phyloP scores from a whole-genome alignment of 148 eudicot species.

The Nyssa sinensis region DNA sequence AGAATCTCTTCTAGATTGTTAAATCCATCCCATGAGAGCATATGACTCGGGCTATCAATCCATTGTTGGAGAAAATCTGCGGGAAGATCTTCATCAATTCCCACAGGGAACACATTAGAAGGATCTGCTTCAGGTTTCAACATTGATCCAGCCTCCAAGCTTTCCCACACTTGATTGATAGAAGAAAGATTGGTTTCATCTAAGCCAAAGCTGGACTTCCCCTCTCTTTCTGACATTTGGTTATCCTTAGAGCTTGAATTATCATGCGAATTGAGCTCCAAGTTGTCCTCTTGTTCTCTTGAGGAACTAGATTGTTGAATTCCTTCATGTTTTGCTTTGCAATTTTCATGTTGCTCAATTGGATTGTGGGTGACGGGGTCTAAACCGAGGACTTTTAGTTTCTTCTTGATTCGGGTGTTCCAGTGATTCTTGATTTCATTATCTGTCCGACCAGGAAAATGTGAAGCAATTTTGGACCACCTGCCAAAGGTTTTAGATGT shows the following conservation, averaged over 20 bases:
- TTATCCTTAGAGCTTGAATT: not conserved
- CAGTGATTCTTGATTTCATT: slow-evolving; percentile 53
- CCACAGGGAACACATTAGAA: slow-evolving; percentile 2
- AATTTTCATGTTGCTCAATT: slow-evolving; percentile 7
- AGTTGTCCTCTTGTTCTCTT: not conserved
- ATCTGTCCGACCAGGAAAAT: slow-evolving; percentile 51
- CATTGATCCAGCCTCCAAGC: not conserved
- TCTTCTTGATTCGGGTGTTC: slow-evolving; percentile 54
- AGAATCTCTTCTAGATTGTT: slow-evolving; percentile 11
- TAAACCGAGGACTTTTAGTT: slow-evolving; percentile 30
- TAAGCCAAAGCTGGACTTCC: not conserved
- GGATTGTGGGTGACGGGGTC: slow-evolving; percentile 43
- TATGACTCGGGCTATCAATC: slow-evolving; percentile 11
- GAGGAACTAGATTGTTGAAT: not conserved
- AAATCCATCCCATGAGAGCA: slow-evolving; percentile 16
- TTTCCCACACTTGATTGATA: slow-evolving; percentile 10
- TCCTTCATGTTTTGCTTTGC: not conserved
- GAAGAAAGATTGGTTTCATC: not conserved
- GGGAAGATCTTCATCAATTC: not conserved
- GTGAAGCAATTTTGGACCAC: slow-evolving; percentile 57
- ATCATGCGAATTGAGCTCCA: not conserved
- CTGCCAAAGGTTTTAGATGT: slow-evolving; percentile 11
- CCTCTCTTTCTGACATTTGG: slow-evolving; percentile 2
- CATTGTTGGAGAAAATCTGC: slow-evolving; percentile 12
- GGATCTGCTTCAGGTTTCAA: not conserved